A percentile compares a stretch with the other conserved stretches of the same genome.
Evolutionary conservation across 768 basidiomycete genomes (phyloP).

Genomic region (Kockovaella imperatae): DNA sequence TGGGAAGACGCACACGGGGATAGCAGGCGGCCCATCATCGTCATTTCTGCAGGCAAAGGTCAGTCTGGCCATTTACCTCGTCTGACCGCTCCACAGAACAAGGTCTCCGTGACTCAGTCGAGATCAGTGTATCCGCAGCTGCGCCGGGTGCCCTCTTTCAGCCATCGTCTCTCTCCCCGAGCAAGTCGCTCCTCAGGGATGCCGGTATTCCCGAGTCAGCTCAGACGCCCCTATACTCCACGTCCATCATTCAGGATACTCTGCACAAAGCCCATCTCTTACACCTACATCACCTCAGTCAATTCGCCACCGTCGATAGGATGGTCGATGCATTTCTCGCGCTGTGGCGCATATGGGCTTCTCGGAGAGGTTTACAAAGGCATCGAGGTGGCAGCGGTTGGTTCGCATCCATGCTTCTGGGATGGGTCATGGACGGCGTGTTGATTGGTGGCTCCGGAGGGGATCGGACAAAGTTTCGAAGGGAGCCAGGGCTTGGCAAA

Average conservation of each 20-base stretch:
- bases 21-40: conserved; percentile 23
- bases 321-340: conserved; percentile 67
- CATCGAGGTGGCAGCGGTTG: conserved; percentile 42
- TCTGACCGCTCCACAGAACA: conserved; percentile 14
- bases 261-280: conserved; percentile 49
- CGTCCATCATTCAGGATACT: conserved; percentile 53
- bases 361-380: conserved; percentile 57
- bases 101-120: conserved; percentile 55
- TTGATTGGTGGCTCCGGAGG: conserved; percentile 47
- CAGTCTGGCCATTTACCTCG: conserved; percentile 3
- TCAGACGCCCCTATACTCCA: conserved; percentile 75
- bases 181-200: conserved; percentile 60
- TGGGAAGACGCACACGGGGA: conserved; percentile 26
- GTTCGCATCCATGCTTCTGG: conserved; percentile 53
- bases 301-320: conserved; percentile 51
- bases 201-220: conserved; percentile 29
- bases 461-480: neutral
- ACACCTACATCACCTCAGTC: conserved; percentile 54
- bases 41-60: conserved; percentile 35
- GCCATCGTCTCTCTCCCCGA: conserved; percentile 57
- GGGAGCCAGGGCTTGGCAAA: conserved; percentile 55
- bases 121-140: conserved; percentile 67
- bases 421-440: conserved; percentile 56
- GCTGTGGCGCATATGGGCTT: conserved; percentile 81
- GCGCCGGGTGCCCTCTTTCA: conserved; percentile 54